Conservation (phyloP, 1,139 yeast genomes). For the Blastobotrys ciferrii region DNA sequence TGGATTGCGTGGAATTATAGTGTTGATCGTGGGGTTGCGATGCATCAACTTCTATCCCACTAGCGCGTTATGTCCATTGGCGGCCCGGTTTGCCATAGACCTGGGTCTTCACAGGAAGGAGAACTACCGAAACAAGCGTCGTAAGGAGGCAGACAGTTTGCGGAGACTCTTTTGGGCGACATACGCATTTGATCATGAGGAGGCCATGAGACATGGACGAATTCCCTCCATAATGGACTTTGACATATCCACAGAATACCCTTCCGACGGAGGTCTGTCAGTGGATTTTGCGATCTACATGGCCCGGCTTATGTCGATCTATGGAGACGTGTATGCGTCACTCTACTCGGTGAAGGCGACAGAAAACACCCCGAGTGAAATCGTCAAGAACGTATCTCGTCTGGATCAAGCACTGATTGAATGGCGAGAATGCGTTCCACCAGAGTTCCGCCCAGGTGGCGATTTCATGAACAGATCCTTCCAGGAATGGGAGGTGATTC, state of each 20-base stretch:
- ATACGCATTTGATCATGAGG: conserved; percentile 52
- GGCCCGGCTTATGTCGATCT: not conserved
- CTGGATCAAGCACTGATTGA: conserved; percentile 34
- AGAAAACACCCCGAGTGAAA: not conserved
- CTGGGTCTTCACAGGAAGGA: conserved; percentile 65
- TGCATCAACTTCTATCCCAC: conserved; percentile 29
- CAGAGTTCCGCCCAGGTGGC: not conserved
- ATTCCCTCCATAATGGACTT: conserved; percentile 54
- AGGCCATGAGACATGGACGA: conserved; percentile 55
- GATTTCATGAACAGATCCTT: conserved; percentile 4
- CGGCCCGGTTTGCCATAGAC: conserved; percentile 59
- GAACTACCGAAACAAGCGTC: conserved; percentile 41
- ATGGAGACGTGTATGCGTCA: not conserved
- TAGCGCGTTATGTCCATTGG: conserved; percentile 48
- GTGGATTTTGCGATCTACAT: not conserved
- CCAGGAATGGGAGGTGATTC: not conserved
- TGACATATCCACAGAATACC: conserved; percentile 38
- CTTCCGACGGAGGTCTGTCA: conserved; percentile 10
- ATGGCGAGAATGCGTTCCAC: not conserved
- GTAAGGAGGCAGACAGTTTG: conserved; percentile 42
- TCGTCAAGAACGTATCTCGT: not conserved
- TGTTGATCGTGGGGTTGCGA: conserved; percentile 23
- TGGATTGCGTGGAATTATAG: conserved; percentile 7
- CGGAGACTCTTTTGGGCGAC: conserved; percentile 56
- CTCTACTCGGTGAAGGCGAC: not conserved